Percentiles rank a stretch among this genome's conserved stretches.
Conservation (phyloP, 306 rosid genomes). For the Rosa multiflora region DNA sequence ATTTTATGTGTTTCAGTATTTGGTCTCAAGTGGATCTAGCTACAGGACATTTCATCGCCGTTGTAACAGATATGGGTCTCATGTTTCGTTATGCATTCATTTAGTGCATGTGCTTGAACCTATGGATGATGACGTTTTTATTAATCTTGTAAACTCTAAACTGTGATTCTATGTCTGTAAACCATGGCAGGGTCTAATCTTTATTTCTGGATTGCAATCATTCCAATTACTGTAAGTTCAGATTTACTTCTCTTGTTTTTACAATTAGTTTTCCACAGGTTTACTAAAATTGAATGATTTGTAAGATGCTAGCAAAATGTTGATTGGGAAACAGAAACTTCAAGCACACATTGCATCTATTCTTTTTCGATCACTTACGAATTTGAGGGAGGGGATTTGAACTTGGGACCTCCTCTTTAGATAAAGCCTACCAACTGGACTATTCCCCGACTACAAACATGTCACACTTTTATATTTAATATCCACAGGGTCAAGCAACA, state of each 20-base stretch:
- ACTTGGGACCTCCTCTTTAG: constrained; percentile 6
- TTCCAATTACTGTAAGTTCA: constrained; percentile 75
- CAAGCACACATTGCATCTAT: constrained; percentile 1
- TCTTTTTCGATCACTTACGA: not conserved
- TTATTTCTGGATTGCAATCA: constrained; percentile 94
- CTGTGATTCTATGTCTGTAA: constrained; percentile 21
- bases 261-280: not conserved
- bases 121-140: not conserved
- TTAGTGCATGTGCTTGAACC: not conserved
- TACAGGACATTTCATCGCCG: not conserved
- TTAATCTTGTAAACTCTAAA: constrained; percentile 24
- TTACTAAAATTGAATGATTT: not conserved
- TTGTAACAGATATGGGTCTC: not conserved
- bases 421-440: not conserved
- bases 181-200: constrained; percentile 81
- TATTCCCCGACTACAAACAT: not conserved
- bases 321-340: not conserved
- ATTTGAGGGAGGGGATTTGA: not conserved
- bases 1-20: not conserved
- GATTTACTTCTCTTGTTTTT: constrained; percentile 17
- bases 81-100: not conserved
- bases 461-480: not conserved
- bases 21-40: not conserved
- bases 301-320: not conserved
- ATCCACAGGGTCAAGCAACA: not conserved